Evolutionary conservation across 495 filamentous ascomycete genomes (phyloP), one percentile per base, ranked within the genome.

Genomic region (Daldinia grandis): DNA sequence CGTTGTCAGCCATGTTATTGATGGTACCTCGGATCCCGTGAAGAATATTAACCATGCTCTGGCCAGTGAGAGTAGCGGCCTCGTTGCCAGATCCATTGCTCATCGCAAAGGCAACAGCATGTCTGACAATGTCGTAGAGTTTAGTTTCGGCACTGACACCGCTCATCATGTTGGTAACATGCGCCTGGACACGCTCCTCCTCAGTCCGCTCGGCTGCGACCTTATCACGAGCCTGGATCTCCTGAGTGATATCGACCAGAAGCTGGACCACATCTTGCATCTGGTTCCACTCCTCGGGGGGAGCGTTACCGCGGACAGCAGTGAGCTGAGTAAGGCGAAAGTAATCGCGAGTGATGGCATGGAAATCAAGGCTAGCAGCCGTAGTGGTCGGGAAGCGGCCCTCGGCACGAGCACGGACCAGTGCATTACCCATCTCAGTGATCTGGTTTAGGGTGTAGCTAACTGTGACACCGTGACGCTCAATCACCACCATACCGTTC

Each of bases 111-210:
- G 50, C 40, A 10, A 76, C 62, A 0, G 75, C 75, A 49, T 77
- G 75, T 42, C 72, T 57, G 19, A 77, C 74, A 44, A 76, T 74
- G 10, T 64, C 53, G 51, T 77, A 77, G 8, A 77, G 72, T 33
- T 61, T 62, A 0, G 68, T 38, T 51, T 77, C 75, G 6, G 73
- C 68, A 1, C 61, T 27, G 14, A 72, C 71, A 37, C 73, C 68
- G 7, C 64, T 72, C 62, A 74, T 72, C 31, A 77, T 66, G 58
- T 70, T 70, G 38, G 21, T n/a, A 14, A 77, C 53, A 5, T 72
- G 73, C 42, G 73, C 62, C 0, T 55, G 24, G 24, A 77, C 59
- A 4, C 72, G 74, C 17, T 70, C 38, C 0, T 69, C 53, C 21
- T 74, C 75, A 42, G 70, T 55, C 37, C 50, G 19, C 2, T 76